Conservation (phyloP, 257 asterid species). For the Solanum stenotomum region DNA sequence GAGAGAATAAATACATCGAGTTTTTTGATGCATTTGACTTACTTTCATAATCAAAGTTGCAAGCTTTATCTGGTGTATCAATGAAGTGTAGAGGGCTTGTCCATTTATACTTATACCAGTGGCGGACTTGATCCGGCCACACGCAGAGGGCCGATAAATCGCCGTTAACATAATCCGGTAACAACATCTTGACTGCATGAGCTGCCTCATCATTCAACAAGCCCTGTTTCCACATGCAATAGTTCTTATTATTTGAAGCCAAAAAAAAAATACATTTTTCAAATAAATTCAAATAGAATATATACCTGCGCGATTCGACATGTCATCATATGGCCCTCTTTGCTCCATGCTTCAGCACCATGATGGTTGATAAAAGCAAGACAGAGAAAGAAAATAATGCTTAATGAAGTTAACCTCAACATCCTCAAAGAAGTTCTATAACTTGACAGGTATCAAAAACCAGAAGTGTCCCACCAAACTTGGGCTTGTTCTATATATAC, state of each 20-base stretch:
- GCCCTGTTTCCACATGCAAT: conserved; percentile 23
- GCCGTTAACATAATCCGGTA: conserved; percentile 66
- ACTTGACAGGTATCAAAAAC: background rate
- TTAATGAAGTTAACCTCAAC: conserved; percentile 1
- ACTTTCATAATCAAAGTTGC: conserved; percentile 69
- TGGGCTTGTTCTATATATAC: conserved; percentile 12
- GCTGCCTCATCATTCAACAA: conserved; percentile 56
- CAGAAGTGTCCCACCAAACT: conserved; percentile 6
- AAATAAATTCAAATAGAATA: background rate
- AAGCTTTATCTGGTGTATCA: conserved; percentile 83
- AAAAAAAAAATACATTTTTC: background rate
- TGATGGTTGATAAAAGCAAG: conserved; percentile 23
- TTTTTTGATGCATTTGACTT: background rate
- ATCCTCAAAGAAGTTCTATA: background rate
- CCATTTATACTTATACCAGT: conserved; percentile 86
- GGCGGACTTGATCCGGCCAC: conserved; percentile 95
- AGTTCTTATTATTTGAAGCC: background rate
- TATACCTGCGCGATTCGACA: conserved; percentile 84
- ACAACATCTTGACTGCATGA: conserved; percentile 56
- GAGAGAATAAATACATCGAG: background rate
- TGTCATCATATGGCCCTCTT: conserved; percentile 84
- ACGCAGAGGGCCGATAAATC: conserved; percentile 69
- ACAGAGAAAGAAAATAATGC: conserved; percentile 20
- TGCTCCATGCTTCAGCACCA: conserved; percentile 75
- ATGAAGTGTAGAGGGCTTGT: conserved; percentile 89